Base-by-base conservation (phyloP, 2,329 filamentous ascomycete species). In the Penicillium janthinellum region DNA sequence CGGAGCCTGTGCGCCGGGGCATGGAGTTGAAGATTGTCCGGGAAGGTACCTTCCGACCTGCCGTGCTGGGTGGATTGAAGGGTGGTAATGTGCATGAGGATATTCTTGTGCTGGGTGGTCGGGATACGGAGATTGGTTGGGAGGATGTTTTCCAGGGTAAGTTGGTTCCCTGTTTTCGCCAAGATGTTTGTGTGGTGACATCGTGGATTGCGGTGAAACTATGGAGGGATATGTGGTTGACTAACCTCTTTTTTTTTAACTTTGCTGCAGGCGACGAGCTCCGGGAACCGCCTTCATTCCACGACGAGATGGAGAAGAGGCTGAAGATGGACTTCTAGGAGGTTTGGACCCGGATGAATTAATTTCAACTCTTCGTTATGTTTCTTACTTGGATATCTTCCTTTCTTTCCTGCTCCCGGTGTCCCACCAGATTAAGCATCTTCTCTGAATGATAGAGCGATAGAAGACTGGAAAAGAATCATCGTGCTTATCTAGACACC, bases 1-100 rank as follows among this genome's bases (percentile, higher is more conserved):
- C 90, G 28, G 95, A 98, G 84, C 95, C 95, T 3, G 88, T 98
- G 70, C 88, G 92, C 58, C 87, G 94, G 56, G 91, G 89, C 62
- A 97, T 99, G 95, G 95, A 99, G 83, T 84, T 96, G 76, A 91
- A 92, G 85, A 94, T 96, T 74, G 88, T 91, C 17, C 82, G 86
- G 63, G 87, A 89, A 61, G 89, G 91, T 17, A 75, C 73, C 77
- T 96, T 92, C 89, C 84, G 87, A 71, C 92, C 92, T 51, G 80
- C 86, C 69, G 87, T 86, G 48, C 81, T 96, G 57, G 84, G 86
- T 47, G 86, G 88, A 45, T 54, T 80, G 73, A 67, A 77, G 64
- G 68, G 81, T 50, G 83, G 85, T 11, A 87, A 87, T 72, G 83
- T 98, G 54, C 93, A 97, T 79, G 91, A 92, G 81, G 94, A 98